Evolutionary conservation across 805 yeast genomes (phyloP), one percentile per base, ranked within the genome.

Genomic region (Candida ortonii): DNA sequence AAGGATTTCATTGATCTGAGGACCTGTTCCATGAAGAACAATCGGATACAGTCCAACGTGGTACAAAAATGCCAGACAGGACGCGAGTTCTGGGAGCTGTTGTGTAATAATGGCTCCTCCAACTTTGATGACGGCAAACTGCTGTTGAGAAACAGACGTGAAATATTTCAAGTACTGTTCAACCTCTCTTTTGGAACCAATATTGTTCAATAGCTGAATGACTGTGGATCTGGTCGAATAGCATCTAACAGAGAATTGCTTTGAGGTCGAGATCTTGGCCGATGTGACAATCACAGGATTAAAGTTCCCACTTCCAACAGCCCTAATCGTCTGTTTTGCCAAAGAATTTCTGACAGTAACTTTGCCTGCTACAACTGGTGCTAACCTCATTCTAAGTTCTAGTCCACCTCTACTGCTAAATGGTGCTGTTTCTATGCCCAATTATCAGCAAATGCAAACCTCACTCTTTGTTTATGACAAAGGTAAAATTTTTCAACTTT

Each of bases 71-170:
- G 97, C 97, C 45, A 93, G 70, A 55, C 97, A 89, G 1, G 96
- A 85, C 0, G 98, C 98, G 50, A 93, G 69, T 64, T 90, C 96
- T 7, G 88, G 84, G 44, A 93, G 67, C 52, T 90, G 93, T 50
- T 93, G 94, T 29, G 97, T 90, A 61, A 93, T 93, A 53, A 93
- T 90, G 23, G 98, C 99, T 46, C 99, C 99, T 25, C 99, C 99
- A 27, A 93, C 98, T 61, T 93, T 93, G 64, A 93, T 93, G 27
- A 93, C 96, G 3, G 99, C 99, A 54, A 93, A 93, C 55, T 93
- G 97, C 59, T 93, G 97, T 49, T 88, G 89, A 5, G 88, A 81
- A 12, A 93, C 97, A 20, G 96, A 87, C 1, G 97, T 89, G 71
- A 93, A 93, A 62, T 90, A 90, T 61, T 88, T 89, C 55, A 93